Evolutionary conservation across 495 filamentous ascomycete genomes (phyloP), one percentile per base, ranked within the genome.

Genomic region (Hypoxylon trugodes): DNA sequence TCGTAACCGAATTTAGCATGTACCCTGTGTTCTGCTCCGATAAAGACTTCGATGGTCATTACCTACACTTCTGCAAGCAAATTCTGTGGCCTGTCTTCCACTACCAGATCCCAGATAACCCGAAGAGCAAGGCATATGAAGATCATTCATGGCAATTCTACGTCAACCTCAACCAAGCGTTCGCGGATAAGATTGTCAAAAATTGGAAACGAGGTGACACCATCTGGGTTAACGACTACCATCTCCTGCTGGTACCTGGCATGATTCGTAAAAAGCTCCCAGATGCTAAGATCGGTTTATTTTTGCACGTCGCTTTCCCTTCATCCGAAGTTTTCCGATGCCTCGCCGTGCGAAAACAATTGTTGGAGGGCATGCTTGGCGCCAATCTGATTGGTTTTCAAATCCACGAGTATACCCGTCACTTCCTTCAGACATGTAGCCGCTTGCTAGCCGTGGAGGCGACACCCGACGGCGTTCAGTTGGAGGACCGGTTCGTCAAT

Each of bases 101-200:
- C 74, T 97, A 97, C 73, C 92, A 96, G 73, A 95, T 96, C 59
- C 93, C 93, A 1, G 93, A 97, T 73, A 93, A 95, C 71, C 93
- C 93, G 8, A 96, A 96, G 81, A 96, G 91, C 85, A 97, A 97
- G 78, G 93, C 93, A 0, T 97, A 96, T 69, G 88, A 93, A 71
- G 93, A 97, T 69, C 93, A 97, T 67, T 96, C 92, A 1, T 97
- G 92, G 92, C 84, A 91, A 66, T 96, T 91, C 75, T 97, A 97
- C 69, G 89, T 91, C 54, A 90, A 89, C 35, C 79, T 96, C 66
- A 96, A 96, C 76, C 88, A 93, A 73, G 91, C 87, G 2, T 96
- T 96, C 73, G 93, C 93, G 4, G 89, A 97, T 66, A 87, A 86
- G 66, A 92, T 96, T 48, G 84, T 95, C 25, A 88, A 87, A 74